A percentile compares a stretch with the other conserved stretches of the same genome.
These are phyloP conservation scores for Peziza echinospora DNA, from an alignment of 495 filamentous ascomycete species.

Conservation along the genomic window DNA sequence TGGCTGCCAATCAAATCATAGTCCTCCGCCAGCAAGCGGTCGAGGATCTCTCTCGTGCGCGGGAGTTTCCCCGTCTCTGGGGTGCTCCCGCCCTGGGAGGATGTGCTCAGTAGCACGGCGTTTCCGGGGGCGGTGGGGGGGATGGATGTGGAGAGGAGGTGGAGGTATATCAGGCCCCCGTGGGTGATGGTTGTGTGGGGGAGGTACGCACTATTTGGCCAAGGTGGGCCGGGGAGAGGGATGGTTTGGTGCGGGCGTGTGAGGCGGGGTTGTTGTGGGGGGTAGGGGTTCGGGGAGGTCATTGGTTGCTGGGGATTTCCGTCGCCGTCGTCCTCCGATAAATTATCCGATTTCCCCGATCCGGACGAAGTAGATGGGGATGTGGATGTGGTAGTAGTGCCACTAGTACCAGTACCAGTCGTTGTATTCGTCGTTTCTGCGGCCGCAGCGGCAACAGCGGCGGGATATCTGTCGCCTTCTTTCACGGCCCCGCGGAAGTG, in stretches of 20 bases:
- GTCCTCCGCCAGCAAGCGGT: background rate
- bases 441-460: background rate
- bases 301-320: background rate
- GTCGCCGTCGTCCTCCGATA: no score
- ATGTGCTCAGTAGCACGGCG: slow-evolving; percentile 10
- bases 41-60: slow-evolving; percentile 10
- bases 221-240: background rate
- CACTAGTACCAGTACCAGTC: background rate
- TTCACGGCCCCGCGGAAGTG: background rate
- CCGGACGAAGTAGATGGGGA: no score
- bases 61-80: slow-evolving; percentile 12
- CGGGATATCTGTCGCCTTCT: background rate
- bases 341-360: no score
- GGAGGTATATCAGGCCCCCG: background rate
- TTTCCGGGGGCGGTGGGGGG: slow-evolving; percentile 2
- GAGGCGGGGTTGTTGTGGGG: background rate
- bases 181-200: background rate
- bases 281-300: background rate
- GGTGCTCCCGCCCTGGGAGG: slow-evolving; percentile 8
- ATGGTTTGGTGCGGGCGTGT: background rate
- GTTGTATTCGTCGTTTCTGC: background rate
- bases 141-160: background rate
- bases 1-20: background rate
- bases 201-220: background rate
- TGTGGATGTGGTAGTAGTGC: background rate